Evolutionary conservation across 805 yeast species (phyloP), one percentile per base, ranked within the genome.

Genomic region (Schizosaccharomyces lindneri): DNA sequence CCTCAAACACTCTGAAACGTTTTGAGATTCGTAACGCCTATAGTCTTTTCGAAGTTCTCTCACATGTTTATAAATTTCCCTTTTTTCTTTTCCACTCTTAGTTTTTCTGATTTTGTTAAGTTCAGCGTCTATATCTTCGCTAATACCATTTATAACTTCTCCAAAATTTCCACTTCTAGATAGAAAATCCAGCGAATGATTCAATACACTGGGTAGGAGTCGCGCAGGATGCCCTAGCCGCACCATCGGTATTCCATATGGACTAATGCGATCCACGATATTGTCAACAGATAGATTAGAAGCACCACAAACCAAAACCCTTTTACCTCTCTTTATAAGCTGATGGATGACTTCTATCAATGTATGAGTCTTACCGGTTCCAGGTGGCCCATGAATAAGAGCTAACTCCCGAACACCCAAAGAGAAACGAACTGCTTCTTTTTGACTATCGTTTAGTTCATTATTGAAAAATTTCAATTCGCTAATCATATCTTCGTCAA

Each of bases 221-320:
- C 97, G 78, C 0, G 97, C 95, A 0, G 97, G 97, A 70, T 93
- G 97, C 0, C 97, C 98, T 46, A 90, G 78, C 67, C 98, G 76
- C 11, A 90, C 74, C n/a, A 93, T 59, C 19, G 61, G 61, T 19
- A 59, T 59, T 17, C 61, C 41, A 43, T 19, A 46, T 19, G 5
- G 5, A 31, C 19, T 71, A 27, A 90, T 70, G 63, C 97, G 74
- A 70, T 90, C 97, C 59, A 89, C 71, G 17, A 90, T 84, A 0
- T 95, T 90, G 70, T 90, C 97, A 0, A 89, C 95, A 0, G 96
- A 81, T 17, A 88, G 82, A 69, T 90, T 90, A 0, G 97, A 88
- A 0, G 97, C 95, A 0, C 96, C 97, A 73, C 97, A 89, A 0
- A 90, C 89, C 36, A 90, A 73, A 0, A 90, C 82, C 57, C 88